Conservation (phyloP, 768 basidiomycete species). For the Phlebiopsis gigantea region DNA sequence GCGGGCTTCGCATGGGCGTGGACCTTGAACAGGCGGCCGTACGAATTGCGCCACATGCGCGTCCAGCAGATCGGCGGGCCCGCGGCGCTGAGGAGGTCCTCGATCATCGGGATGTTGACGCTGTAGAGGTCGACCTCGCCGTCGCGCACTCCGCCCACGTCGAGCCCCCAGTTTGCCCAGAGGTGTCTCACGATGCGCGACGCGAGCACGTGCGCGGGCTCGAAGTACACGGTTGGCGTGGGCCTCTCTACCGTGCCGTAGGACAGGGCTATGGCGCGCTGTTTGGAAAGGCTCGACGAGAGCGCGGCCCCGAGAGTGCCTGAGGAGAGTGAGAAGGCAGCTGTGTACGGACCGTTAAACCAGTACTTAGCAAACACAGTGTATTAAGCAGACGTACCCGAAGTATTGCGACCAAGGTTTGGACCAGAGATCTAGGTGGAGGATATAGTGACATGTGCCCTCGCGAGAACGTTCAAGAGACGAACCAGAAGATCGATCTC, state of each 20-base stretch:
- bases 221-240: conserved; percentile 49
- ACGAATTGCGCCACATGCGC: conserved; percentile 78
- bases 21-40: conserved; percentile 72
- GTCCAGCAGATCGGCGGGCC: conserved; percentile 77
- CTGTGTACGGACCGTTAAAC: conserved; percentile 26
- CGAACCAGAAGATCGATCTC: conserved; percentile 86
- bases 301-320: conserved; percentile 92
- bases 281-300: conserved; percentile 65
- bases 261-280: conserved; percentile 80
- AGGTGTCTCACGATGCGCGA: conserved; percentile 65
- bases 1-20: conserved; percentile 22
- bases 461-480: conserved; percentile 10
- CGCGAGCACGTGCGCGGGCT: conserved; percentile 71
- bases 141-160: conserved; percentile 48
- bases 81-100: conserved; percentile 50
- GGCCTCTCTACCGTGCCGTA: conserved; percentile 78
- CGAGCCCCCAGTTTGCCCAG: conserved; percentile 82
- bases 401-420: conserved; percentile 81
- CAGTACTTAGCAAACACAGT: neutral
- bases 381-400: conserved; percentile 39
- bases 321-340: conserved; percentile 85
- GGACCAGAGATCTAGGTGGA: conserved; percentile 72
- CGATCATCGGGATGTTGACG: conserved; percentile 83
- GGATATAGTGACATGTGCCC: too few species aligned
- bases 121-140: conserved; percentile 79